Evolutionary conservation across 192 early-diverging fungal species (phyloP).

Genomic region (Linnemannia hyalina): DNA sequence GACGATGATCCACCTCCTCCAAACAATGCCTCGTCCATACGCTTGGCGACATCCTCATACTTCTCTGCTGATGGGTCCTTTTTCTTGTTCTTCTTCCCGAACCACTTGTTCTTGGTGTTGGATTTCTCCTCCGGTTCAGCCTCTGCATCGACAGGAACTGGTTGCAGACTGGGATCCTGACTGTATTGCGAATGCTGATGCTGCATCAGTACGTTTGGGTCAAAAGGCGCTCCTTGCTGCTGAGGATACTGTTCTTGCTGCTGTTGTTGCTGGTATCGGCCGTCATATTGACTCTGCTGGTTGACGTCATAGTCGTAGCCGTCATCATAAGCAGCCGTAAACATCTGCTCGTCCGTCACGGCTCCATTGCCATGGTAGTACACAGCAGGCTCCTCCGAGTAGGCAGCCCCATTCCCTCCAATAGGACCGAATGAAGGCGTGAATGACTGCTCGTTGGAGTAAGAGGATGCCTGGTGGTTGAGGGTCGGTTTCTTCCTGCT

Average conservation of each 20-base stretch:
- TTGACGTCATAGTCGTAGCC: not conserved
- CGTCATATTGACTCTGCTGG: not conserved
- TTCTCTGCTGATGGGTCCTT: slow-evolving; percentile 15
- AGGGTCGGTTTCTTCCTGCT: slow-evolving; percentile 23
- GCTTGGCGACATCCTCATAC: slow-evolving; percentile 37
- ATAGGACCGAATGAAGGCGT: slow-evolving; percentile 16
- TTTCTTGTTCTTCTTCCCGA: slow-evolving; percentile 29
- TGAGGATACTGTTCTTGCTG: slow-evolving; percentile 5
- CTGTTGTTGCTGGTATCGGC: slow-evolving; percentile 2
- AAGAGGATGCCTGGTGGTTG: slow-evolving; percentile 24
- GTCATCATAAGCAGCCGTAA: slow-evolving; percentile 1
- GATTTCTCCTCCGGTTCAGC: not conserved
- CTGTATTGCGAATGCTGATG: slow-evolving; percentile 13
- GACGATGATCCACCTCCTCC: slow-evolving; percentile 13
- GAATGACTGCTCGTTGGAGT: slow-evolving; percentile 34
- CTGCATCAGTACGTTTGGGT: not conserved
- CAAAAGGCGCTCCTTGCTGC: slow-evolving; percentile 1
- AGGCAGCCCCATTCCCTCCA: not conserved
- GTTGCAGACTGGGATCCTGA: slow-evolving; percentile 9
- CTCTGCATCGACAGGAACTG: not conserved
- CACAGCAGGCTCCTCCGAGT: not conserved
- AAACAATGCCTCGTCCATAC: slow-evolving; percentile 51
- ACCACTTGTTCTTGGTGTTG: slow-evolving; percentile 30
- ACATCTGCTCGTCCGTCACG: not conserved
- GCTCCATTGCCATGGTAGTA: not conserved